A percentile compares a stretch with the other conserved stretches of the same genome.
Conservation (phyloP, 83 land plant genomes). For the Diphasiastrum complanatum region DNA sequence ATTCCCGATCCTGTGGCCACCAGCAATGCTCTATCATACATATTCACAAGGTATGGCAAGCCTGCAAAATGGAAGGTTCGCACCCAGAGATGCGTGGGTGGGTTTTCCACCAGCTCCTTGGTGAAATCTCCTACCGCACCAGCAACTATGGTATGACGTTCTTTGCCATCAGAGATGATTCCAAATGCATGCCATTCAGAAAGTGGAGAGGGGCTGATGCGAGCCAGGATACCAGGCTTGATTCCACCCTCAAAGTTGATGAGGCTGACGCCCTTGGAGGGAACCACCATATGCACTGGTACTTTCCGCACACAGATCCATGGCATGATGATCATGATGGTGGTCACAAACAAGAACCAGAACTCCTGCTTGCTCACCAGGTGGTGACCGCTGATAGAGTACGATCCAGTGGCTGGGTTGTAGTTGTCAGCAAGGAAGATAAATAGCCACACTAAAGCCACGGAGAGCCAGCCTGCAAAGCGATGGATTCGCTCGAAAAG, state of each 20-base stretch:
- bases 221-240: slow-evolving; percentile 33
- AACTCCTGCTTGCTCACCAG: slow-evolving; percentile 34
- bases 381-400: slow-evolving; percentile 12
- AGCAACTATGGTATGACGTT: slow-evolving; percentile 50
- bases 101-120: slow-evolving; percentile 37
- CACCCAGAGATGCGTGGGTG: slow-evolving; percentile 52
- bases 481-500: slow-evolving; percentile 46
- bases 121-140: slow-evolving; percentile 72
- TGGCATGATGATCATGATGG: slow-evolving; percentile 44
- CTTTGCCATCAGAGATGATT: slow-evolving; percentile 43
- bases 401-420: slow-evolving; percentile 28
- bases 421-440: slow-evolving; percentile 37
- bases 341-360: slow-evolving; percentile 46
- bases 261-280: slow-evolving; percentile 37
- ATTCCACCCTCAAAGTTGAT: slow-evolving; percentile 49
- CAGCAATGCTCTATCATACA: slow-evolving; percentile 39
- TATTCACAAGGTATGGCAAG: slow-evolving; percentile 46
- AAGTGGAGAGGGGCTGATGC: slow-evolving; percentile 48
- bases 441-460: slow-evolving; percentile 48
- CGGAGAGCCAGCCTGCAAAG: slow-evolving; percentile 49
- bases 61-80: slow-evolving; percentile 46
- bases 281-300: slow-evolving; percentile 25
- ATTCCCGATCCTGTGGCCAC: slow-evolving; percentile 62
- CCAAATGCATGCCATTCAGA: slow-evolving; percentile 69
- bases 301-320: slow-evolving; percentile 42